Conservation (phyloP, 148 eudicot species). For the Simmondsia chinensis region DNA sequence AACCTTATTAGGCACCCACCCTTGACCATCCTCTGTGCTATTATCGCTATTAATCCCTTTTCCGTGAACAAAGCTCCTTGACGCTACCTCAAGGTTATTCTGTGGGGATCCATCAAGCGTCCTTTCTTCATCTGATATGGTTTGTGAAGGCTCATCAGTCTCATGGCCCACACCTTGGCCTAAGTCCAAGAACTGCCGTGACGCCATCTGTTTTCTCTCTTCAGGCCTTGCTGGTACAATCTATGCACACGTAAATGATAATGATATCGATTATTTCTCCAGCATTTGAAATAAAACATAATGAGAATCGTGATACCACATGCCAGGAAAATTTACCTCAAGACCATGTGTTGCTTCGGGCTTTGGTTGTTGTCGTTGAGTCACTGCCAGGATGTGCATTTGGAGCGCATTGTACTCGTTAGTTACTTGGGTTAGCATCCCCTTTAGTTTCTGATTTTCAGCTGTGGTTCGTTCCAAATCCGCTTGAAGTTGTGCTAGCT, state of each 20-base stretch:
- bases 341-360: too few species aligned
- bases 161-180: constrained; percentile 14
- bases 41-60: constrained; percentile 34
- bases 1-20: constrained; percentile 51
- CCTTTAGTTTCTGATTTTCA: constrained; percentile 64
- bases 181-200: constrained; percentile 59
- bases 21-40: constrained; percentile 24
- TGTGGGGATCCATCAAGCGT: constrained; percentile 30
- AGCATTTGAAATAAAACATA: too few species aligned
- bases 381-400: constrained; percentile 30
- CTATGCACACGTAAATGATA: too few species aligned
- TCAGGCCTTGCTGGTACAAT: constrained; percentile 21
- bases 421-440: constrained; percentile 45
- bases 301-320: too few species aligned
- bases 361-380: constrained; percentile 34
- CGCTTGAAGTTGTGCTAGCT: constrained; percentile 44
- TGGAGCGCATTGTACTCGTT: constrained; percentile 45
- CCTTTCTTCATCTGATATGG: constrained; percentile 60
- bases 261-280: too few species aligned
- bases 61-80: constrained; percentile 22
- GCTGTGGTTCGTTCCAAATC: constrained; percentile 54
- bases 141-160: constrained; percentile 30
- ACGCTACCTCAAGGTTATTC: constrained; percentile 14
- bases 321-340: too few species aligned
- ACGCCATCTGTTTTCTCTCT: constrained; percentile 24